These are phyloP conservation scores for Plasmodium vinckei DNA, from an alignment of 169 alveolate genomes.

Conservation along the genomic window DNA sequence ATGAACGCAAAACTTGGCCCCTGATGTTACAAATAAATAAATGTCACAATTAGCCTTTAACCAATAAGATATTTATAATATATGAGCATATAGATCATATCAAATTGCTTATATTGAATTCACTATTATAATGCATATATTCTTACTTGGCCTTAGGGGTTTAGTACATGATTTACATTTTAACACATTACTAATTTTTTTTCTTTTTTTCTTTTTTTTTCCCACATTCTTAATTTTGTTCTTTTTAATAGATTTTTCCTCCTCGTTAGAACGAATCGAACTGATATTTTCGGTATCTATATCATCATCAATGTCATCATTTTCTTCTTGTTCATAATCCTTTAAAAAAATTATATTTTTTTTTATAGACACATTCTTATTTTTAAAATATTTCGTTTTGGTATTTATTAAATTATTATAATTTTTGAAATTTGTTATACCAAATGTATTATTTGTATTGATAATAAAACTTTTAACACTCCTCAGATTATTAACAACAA, in stretches of 20 bases:
- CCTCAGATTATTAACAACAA: slow-evolving; percentile 9
- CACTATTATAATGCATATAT: neutral
- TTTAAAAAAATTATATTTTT: slow-evolving; percentile 7
- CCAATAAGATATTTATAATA: neutral
- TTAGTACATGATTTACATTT: slow-evolving; percentile 65
- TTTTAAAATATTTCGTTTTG: slow-evolving; percentile 15
- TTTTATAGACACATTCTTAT: slow-evolving; percentile 5
- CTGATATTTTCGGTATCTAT: neutral
- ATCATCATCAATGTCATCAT: neutral
- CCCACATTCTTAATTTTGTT: neutral
- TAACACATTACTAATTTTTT: slow-evolving; percentile 10
- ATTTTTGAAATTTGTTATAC: slow-evolving; percentile 9
- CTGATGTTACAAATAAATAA: slow-evolving; percentile 14
- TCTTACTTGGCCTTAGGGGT: slow-evolving; percentile 53
- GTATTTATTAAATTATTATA: neutral
- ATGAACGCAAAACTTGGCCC: slow-evolving; percentile 51
- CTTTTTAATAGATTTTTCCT: neutral
- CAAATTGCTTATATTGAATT: no score
- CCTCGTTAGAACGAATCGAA: neutral
- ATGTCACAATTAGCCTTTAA: neutral
- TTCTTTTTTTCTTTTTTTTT: slow-evolving; percentile 30
- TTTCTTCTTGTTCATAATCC: slow-evolving; percentile 2
- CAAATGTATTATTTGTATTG: slow-evolving; percentile 7
- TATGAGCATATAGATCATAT: neutral
- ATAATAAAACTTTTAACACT: slow-evolving; percentile 21